Conservation (phyloP, 805 yeast species). For the Zygosaccharomyces bisporus region DNA sequence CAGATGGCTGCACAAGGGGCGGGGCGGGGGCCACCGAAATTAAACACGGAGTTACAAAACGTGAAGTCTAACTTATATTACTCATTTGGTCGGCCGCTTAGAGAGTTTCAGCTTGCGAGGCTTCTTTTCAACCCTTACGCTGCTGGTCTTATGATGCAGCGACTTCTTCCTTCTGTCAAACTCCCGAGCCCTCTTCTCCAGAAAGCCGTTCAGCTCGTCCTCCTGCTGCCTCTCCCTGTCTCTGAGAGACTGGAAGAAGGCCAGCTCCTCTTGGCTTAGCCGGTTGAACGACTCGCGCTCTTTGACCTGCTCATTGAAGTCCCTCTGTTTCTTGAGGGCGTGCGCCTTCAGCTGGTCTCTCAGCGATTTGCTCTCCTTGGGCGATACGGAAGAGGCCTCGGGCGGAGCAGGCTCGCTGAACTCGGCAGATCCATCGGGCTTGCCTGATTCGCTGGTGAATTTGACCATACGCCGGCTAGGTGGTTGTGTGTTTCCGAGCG, state of each 20-base stretch:
- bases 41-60: not conserved
- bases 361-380: constrained; percentile 26
- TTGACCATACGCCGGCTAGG: not conserved
- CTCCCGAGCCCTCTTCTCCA: constrained; percentile 10
- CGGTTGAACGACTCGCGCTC: constrained; percentile 32
- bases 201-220: constrained; percentile 11
- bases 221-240: constrained; percentile 9
- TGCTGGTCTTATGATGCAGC: not conserved
- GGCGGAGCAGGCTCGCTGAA: not conserved
- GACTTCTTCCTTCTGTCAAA: constrained; percentile 8
- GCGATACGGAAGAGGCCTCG: not conserved
- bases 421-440: not conserved
- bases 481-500: too few species aligned
- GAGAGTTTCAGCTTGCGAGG: not conserved
- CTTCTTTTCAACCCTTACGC: not conserved
- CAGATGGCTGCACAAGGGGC: too few species aligned
- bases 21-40: too few species aligned
- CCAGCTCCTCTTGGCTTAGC: constrained; percentile 25
- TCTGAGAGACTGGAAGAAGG: constrained; percentile 13
- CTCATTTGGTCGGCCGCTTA: not conserved
- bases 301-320: constrained; percentile 22
- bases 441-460: not conserved
- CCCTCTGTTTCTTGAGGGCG: constrained; percentile 29
- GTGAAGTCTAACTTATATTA: not conserved
- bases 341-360: constrained; percentile 30